Percentiles rank a stretch among this genome's conserved stretches.
Conservation (phyloP, 2,329 filamentous ascomycete species). For the Hypoxylon sp. region DNA sequence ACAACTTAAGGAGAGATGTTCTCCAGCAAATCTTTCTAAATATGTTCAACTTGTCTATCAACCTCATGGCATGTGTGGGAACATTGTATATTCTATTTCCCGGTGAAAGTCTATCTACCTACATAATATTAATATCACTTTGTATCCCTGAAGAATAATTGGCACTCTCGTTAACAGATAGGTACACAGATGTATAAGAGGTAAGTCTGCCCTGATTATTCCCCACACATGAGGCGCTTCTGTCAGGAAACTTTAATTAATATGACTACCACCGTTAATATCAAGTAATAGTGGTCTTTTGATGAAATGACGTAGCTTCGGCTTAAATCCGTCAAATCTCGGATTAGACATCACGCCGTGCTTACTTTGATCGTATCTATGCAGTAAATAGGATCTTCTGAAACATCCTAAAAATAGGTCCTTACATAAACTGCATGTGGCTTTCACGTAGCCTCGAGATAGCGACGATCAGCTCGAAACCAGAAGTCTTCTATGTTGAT, state of each 20-base stretch:
- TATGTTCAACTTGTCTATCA: neutral
- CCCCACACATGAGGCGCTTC: too few relatives aligned
- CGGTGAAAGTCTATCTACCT: neutral
- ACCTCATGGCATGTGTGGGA: neutral
- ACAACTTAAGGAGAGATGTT: neutral
- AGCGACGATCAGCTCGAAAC: conserved; percentile 15
- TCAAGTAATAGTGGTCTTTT: neutral
- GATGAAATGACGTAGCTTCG: neutral
- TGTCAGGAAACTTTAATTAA: too few relatives aligned
- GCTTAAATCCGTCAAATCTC: neutral
- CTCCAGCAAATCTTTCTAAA: neutral
- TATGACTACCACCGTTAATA: neutral
- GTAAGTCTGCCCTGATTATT: too few relatives aligned
- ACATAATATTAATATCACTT: neutral
- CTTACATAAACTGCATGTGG: neutral
- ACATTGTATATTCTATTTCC: neutral
- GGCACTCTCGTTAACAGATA: too few relatives aligned
- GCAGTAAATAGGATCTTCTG: conserved; percentile 6
- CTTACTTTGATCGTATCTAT: neutral
- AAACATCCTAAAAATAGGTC: conserved; percentile 11
- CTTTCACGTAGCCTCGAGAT: neutral
- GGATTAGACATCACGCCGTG: neutral
- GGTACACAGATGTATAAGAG: too few relatives aligned
- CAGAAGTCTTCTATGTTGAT: neutral
- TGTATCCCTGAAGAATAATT: neutral